Conservation (phyloP, 2,329 filamentous ascomycete species). For the Aspergillus sp. region DNA sequence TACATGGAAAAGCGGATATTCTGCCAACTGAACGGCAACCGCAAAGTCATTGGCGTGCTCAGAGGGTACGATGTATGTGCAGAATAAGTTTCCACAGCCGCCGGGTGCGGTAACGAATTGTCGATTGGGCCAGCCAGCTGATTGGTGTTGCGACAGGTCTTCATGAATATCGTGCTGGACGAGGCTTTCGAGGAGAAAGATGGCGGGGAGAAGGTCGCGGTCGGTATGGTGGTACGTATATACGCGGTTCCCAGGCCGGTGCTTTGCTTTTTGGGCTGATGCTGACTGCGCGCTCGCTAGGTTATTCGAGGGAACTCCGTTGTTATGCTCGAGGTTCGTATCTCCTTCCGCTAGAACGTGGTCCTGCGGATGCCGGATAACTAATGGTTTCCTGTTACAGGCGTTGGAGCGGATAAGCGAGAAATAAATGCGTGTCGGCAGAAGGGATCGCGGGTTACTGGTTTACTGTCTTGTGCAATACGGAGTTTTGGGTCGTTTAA, state of each 20-base stretch:
- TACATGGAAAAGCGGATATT: constrained; percentile 99
- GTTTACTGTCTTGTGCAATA: constrained; percentile 5
- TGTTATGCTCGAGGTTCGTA: constrained; percentile 77
- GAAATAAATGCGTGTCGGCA: constrained; percentile 22
- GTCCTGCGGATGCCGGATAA: constrained; percentile 2
- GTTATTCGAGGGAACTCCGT: constrained; percentile 97
- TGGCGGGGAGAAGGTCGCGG: constrained; percentile 76
- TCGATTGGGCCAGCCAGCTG: constrained; percentile 3
- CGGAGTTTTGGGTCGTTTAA: constrained; percentile 5
- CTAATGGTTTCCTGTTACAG: constrained; percentile 10
- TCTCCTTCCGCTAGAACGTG: background rate
- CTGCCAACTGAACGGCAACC: constrained; percentile 93
- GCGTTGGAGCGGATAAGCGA: constrained; percentile 36
- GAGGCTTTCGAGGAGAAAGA: constrained; percentile 93
- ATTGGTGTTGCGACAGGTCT: constrained; percentile 54
- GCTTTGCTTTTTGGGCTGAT: background rate
- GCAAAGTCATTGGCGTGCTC: constrained; percentile 90
- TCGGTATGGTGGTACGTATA: constrained; percentile 77
- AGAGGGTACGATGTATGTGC: constrained; percentile 84
- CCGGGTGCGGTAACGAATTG: too few relatives aligned
- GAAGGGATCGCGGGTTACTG: background rate
- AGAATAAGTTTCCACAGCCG: too few relatives aligned
- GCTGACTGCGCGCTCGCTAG: constrained; percentile 35
- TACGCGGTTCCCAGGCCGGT: constrained; percentile 10
- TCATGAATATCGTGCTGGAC: constrained; percentile 95